Base-by-base conservation (phyloP, 2,329 filamentous ascomycete species). In the Stagonosporopsis cucurbitacearum region DNA sequence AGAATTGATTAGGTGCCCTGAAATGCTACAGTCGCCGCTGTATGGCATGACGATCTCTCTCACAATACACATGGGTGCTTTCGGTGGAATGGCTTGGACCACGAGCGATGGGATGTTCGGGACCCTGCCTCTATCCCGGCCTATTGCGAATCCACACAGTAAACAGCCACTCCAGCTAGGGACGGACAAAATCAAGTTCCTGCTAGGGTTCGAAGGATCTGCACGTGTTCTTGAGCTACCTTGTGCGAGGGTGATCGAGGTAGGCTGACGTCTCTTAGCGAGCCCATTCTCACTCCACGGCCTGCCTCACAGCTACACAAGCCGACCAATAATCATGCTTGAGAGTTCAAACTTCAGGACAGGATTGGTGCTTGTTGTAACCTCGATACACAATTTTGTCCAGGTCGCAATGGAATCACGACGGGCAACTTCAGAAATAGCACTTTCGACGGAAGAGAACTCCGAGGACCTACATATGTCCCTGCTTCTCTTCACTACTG, bases 111-210 rank as follows among this genome's bases (percentile, higher is more conserved):
- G 6, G 12, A 15, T 28, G 22, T 32, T 22, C 28, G 13, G n/a
- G n/a, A 30, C 11, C 1, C 9, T 30, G n/a, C 15, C 11, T 30
- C 40, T 22, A 17, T 32, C 9, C 13, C 26, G 33, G 40, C 43
- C 19, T 33, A 50, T 32, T 37, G 37, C 37, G 39, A 40, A 48
- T 22, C 6, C 39, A 37, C 32, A 43, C 33, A 47, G n/a, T 35
- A 19, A n/a, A 22, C 7, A n/a, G 11, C 40, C 22, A 1, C n/a
- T 26, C 26, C 23, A 23, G 17, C 32, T 33, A 45, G 45, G 33
- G 33, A 40, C 3, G 13, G 15, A n/a, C 45, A 32, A 12, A 22
- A 36, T 4, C 30, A 13, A 6, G 13, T 33, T 41, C 23, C 45
- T 45, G 17, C 40, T 36, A 39, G 41, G 7, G 30, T 41, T 26